Evolutionary conservation across 441 rosid species (phyloP), one percentile per base, ranked within the genome.

Genomic region (Geranium incanum): DNA sequence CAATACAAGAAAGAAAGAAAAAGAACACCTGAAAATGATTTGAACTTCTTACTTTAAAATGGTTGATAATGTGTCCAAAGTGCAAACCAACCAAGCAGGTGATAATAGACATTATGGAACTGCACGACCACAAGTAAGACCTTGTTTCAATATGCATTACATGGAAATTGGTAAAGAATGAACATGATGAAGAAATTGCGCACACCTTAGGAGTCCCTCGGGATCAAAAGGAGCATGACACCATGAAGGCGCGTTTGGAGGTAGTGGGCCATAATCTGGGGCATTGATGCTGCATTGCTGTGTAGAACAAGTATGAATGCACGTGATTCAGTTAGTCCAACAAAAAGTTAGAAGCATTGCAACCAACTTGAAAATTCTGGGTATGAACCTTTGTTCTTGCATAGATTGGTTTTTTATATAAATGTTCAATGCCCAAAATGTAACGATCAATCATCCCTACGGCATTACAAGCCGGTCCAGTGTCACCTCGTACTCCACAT

Each of bases 211-310:
- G 21, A 93, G 86, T 41, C 97, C 98, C 86, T 93, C 98, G 0
- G 97, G 97, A 77, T 93, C 97, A 72, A 89, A 93, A 37, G 98
- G 97, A 70, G 97, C 97, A 78, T 86, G 91, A 80, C 97, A 93
- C 98, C 98, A 93, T 72, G 93, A 77, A 73, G 98, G 95, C 69
- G 98, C 93, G 69, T 82, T 80, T 36, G 77, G 81, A 67, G 97
- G 98, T 68, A 85, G 74, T 3, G 93, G 89, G 33, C 96, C 95
- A 70, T 81, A 72, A 48, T 77, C 82, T 69, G 97, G 97, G 60
- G 85, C 89, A 71, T 86, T 80, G 64, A 83, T 78, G 78, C 97
- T 92, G 86, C 97, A 91, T 81, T 81, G 80, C 97, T 87, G 81
- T 43, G 36, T 67, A 72, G 72, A 78, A 65, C 68, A 71, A 64